Evolutionary conservation across 176 grass and related monocot species (phyloP), one percentile per base, ranked within the genome.

Genomic region (Chrysopogon serrulatus): DNA sequence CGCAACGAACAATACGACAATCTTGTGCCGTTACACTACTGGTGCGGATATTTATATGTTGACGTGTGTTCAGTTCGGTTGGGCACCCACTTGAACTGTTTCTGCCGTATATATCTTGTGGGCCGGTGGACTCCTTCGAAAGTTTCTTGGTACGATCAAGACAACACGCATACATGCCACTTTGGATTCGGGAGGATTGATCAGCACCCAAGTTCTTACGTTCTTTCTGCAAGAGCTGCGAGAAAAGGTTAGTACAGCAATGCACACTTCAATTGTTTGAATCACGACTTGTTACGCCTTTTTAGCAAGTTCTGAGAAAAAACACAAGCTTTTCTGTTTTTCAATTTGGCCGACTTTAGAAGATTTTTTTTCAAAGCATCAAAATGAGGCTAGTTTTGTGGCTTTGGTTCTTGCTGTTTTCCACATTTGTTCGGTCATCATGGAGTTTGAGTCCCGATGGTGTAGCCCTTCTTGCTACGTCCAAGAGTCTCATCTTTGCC

Each of bases 391-490:
- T 41, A 39, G 41, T 48, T 85, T 16, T 87, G 30, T 85, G 84
- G 81, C 34, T 51, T 56, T 27, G 65, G 51, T 42, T 74, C 24
- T 10, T 85, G 5, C 32, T 93, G 5, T 82, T 93, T 45, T 83
- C 75, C 39, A 8, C 59, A 32, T 69, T 45, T 23, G 78, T 87
- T 79, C 53, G 81, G 57, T 76, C 79, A 17, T 82, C 83, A 53
- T 49, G 83, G 39, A 65, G 88, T 76, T 89, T 96, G 76, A 96
- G 74, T 77, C 80, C 79, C 10, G 93, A 95, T 27, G 93, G 93
- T 36, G 9, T 74, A 51, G 68, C 84, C 8, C 78, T 96, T 21
- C 73, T 91, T 76, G 82, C 88, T 24, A 65, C 93, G 31, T 83
- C 94, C 19, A 85, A 30, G 30, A 85, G 78, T 17, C 82, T 96